phyloP scores from a whole-genome alignment of 2,329 filamentous ascomycete genomes.

The Parastagonospora avenae region DNA sequence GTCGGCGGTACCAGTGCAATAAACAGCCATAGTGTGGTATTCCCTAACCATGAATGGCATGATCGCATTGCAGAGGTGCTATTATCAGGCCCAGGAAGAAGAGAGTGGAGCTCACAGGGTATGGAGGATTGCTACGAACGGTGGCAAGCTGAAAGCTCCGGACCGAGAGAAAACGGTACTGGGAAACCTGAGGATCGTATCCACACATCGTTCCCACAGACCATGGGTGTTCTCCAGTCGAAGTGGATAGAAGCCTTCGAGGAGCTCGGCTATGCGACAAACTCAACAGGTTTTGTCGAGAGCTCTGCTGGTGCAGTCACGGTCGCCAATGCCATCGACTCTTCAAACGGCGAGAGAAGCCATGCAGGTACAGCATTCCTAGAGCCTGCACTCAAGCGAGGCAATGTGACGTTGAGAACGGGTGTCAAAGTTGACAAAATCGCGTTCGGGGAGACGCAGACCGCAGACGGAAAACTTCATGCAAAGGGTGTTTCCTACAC shows the following conservation, averaged over 20 bases:
- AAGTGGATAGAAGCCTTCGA: constrained; percentile 19
- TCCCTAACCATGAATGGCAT: constrained; percentile 23
- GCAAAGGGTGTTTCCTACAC: constrained; percentile 17
- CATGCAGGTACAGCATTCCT: constrained; percentile 24
- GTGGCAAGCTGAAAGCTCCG: constrained; percentile 12
- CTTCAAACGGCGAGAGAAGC: constrained; percentile 22
- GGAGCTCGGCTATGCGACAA: constrained; percentile 16
- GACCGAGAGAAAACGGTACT: not conserved
- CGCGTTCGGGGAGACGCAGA: constrained; percentile 9
- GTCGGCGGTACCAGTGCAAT: constrained; percentile 26
- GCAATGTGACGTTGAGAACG: constrained; percentile 17
- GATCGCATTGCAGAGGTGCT: constrained; percentile 19
- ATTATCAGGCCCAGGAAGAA: constrained; percentile 9
- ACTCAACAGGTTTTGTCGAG: constrained; percentile 11
- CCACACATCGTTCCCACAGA: constrained; percentile 16
- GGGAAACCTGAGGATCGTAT: constrained; percentile 8
- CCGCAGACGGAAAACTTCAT: constrained; percentile 13
- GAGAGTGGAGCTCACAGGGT: constrained; percentile 12
- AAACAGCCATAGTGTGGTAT: constrained; percentile 26
- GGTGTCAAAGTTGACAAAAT: constrained; percentile 20
- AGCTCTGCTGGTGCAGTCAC: constrained; percentile 19
- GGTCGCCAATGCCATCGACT: constrained; percentile 22
- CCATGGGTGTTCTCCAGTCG: constrained; percentile 17
- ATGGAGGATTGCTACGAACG: constrained; percentile 20
- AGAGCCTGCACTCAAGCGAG: constrained; percentile 20